Percentiles rank a stretch among this genome's conserved stretches.
phyloP scores from a whole-genome alignment of 108 stramenopile genomes.

The Fragilaria crotonensis region DNA sequence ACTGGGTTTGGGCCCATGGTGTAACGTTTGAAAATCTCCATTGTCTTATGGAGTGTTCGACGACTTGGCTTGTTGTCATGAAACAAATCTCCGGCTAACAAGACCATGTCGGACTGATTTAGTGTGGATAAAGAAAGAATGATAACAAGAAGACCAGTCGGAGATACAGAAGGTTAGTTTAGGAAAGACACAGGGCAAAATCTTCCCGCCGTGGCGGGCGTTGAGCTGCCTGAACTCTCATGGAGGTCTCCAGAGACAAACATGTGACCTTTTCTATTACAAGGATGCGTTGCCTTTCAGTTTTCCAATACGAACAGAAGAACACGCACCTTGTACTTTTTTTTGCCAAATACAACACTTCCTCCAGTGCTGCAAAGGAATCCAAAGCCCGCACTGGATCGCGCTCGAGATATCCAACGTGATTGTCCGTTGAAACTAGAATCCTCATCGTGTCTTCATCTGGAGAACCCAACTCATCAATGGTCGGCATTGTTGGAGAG shows the following conservation, averaged over 20 bases:
- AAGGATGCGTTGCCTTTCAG: too few species aligned
- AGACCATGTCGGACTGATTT: conserved; percentile 74
- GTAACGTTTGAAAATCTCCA: conserved; percentile 88
- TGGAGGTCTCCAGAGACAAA: too few species aligned
- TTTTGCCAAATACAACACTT: conserved; percentile 78
- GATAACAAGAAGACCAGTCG: too few species aligned
- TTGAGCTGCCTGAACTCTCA: too few species aligned
- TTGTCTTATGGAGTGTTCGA: conserved; percentile 79
- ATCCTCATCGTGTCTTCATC: conserved; percentile 75
- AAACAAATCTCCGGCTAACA: conserved; percentile 94
- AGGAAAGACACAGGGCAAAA: too few species aligned
- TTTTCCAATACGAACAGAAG: too few species aligned
- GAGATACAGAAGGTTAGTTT: too few species aligned
- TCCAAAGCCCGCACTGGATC: conserved; percentile 91
- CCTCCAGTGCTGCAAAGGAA: conserved; percentile 94
- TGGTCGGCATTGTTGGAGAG: too few species aligned
- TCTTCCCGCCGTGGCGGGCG: too few species aligned
- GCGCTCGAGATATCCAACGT: conserved; percentile 86
- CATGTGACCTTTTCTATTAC: too few species aligned
- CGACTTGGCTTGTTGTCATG: conserved; percentile 96
- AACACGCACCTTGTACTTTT: too few species aligned
- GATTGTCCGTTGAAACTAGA: conserved; percentile 93
- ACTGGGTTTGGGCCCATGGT: conserved; percentile 88
- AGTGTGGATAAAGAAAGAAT: too few species aligned
- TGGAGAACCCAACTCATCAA: conserved; percentile 12